Conservation (phyloP, 441 rosid species). For the Heliophila coronopifolia region DNA sequence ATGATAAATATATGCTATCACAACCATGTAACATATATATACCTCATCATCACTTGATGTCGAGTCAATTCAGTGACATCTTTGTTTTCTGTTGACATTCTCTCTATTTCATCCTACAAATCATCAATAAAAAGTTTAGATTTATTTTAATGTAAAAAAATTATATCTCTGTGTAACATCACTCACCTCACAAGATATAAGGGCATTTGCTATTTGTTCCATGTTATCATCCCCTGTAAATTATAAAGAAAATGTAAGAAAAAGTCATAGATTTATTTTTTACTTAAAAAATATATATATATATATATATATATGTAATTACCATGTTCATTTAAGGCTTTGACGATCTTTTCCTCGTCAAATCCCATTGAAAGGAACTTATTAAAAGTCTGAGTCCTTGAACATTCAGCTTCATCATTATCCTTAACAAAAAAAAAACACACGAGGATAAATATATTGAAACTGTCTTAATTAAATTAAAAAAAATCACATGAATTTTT, state of each 20-base stretch:
- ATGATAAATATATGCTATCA: too few species aligned
- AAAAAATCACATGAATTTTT: too few species aligned
- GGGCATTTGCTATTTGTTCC: constrained; percentile 54
- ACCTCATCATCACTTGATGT: constrained; percentile 31
- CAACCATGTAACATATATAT: too few species aligned
- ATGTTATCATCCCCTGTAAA: constrained; percentile 55
- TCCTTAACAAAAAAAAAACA: constrained; percentile 32
- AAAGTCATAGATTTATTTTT: not conserved
- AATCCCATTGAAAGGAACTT: constrained; percentile 73
- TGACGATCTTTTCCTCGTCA: constrained; percentile 46
- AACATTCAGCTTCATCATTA: constrained; percentile 43
- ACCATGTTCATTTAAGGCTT: constrained; percentile 66
- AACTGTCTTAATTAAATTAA: too few species aligned
- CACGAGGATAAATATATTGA: not conserved
- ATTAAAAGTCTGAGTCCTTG: constrained; percentile 54
- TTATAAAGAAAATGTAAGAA: constrained; percentile 16
- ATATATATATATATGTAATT: constrained; percentile 14
- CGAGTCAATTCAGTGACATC: constrained; percentile 4
- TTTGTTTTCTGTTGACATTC: too few species aligned
- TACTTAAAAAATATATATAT: constrained; percentile 8
- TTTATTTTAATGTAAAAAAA: too few species aligned
- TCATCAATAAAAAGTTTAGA: too few species aligned
- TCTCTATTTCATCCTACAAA: too few species aligned
- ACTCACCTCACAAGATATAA: too few species aligned
- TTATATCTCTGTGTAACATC: too few species aligned